Conservation (phyloP, 495 filamentous ascomycete species). For the Podospora didyma region DNA sequence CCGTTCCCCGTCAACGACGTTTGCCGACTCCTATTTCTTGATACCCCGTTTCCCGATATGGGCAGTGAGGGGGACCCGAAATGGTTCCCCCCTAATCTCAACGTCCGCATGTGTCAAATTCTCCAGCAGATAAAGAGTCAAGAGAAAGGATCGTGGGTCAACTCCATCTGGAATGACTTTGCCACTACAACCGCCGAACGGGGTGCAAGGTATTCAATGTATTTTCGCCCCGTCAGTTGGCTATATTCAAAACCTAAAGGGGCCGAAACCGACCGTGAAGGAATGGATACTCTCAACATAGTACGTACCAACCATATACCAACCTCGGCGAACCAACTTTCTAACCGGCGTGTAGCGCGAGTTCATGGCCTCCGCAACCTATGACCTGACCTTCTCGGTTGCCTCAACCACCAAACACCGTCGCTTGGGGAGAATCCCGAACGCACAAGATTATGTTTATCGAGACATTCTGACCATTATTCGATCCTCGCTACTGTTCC, state of each 20-base stretch:
- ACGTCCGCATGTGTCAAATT: conserved; percentile 12
- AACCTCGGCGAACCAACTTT: not conserved
- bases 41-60: conserved; percentile 7
- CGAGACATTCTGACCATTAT: no score
- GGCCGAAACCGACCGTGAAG: not conserved
- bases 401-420: no score
- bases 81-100: conserved; percentile 7
- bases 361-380: no score
- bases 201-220: conserved; percentile 1
- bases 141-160: conserved; percentile 5
- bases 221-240: conserved; percentile 1
- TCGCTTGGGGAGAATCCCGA: no score
- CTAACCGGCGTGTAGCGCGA: no score
- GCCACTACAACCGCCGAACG: no score
- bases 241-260: conserved; percentile 4
- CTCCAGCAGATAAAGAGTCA: conserved; percentile 2
- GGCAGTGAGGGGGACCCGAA: not conserved
- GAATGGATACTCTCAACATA: not conserved
- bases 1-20: not conserved
- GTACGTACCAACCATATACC: not conserved
- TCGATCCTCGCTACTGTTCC: no score
- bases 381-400: no score
- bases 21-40: conserved; percentile 7
- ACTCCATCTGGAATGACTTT: not conserved
- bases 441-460: no score